Base-by-base conservation (phyloP, 192 early-diverging fungal genomes). In the Pilaira anomala region DNA sequence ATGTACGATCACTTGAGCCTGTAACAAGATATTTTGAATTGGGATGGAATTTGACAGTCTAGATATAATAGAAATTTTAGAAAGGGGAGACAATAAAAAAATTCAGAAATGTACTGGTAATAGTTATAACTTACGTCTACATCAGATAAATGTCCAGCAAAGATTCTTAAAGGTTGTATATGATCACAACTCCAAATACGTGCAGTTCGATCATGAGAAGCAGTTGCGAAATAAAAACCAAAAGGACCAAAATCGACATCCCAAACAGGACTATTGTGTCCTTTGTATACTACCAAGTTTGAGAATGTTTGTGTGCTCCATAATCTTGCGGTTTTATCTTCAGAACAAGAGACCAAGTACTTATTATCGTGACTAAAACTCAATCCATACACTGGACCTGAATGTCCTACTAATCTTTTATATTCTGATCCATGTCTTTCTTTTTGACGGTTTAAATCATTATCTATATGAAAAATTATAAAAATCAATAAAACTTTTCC, bases 261-360 rank as follows among this genome's bases (percentile, higher is more conserved):
- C 94, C 96, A 99, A 5, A 99, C 78, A 3, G 97, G 96, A 61
- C 91, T 90, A 74, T 93, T 97, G 72, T 99, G 97, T 26, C 97
- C 97, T 67, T 89, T 91, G 83, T 97, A 99, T 49, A 82, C 84
- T 11, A 93, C 97, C n/a, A 99, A 59, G 61, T 98, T 98, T 41
- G 88, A 88, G 63, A 83, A 85, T 0, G 95, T 95, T 39, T 90
- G 91, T 30, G 92, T 82, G 67, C 91, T 94, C 97, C 97, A 99
- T 39, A 99, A 74, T n/a, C 97, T 89, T 1, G 91, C 91, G 3
- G 95, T 96, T 60, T 87, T 85, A 65, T 99, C 97, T 68, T 93
- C 93, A 5, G 95, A 95, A 48, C 86, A 85, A 18, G 93, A 91
- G n/a, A 99, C 63, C 19, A 97, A 71, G 66, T 91, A 95, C 42